Conservation (phyloP, 495 filamentous ascomycete species). For the Neurospora discreta region DNA sequence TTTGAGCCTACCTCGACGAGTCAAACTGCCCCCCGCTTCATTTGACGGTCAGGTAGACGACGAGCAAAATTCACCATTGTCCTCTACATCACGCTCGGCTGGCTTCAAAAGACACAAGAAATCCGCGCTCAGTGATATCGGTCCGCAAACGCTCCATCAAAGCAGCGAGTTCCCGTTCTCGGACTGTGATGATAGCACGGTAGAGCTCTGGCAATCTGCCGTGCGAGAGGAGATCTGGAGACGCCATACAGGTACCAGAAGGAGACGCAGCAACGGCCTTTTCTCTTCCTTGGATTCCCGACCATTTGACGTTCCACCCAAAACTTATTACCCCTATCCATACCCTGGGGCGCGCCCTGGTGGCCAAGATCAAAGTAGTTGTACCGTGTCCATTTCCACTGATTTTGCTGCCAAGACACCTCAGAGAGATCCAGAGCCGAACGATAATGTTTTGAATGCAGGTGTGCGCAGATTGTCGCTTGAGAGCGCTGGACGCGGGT, state of each 20-base stretch:
- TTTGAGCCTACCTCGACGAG: conserved; percentile 17
- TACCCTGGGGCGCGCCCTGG: background rate
- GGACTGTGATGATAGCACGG: conserved; percentile 8
- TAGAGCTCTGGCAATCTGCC: conserved; percentile 12
- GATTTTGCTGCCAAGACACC: background rate
- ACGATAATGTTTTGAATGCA: background rate
- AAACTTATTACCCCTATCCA: background rate
- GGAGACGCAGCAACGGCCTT: conserved; percentile 1
- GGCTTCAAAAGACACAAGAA: background rate
- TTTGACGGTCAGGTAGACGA: conserved; percentile 8
- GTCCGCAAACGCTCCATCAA: background rate
- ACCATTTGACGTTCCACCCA: background rate
- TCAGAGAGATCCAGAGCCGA: background rate
- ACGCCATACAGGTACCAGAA: conserved; percentile 3
- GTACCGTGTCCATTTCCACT: background rate
- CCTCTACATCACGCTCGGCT: background rate
- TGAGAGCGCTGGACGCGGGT: background rate
- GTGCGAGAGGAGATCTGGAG: conserved; percentile 17
- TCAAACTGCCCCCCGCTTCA: conserved; percentile 12
- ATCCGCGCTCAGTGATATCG: background rate
- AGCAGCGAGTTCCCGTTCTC: background rate
- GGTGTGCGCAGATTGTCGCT: background rate
- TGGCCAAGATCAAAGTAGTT: background rate
- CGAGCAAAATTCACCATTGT: background rate
- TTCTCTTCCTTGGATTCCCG: background rate